Percentiles rank a stretch among this genome's conserved stretches.
Evolutionary conservation across 257 asterid species (phyloP).

Genomic region (Capsicum pubescens): DNA sequence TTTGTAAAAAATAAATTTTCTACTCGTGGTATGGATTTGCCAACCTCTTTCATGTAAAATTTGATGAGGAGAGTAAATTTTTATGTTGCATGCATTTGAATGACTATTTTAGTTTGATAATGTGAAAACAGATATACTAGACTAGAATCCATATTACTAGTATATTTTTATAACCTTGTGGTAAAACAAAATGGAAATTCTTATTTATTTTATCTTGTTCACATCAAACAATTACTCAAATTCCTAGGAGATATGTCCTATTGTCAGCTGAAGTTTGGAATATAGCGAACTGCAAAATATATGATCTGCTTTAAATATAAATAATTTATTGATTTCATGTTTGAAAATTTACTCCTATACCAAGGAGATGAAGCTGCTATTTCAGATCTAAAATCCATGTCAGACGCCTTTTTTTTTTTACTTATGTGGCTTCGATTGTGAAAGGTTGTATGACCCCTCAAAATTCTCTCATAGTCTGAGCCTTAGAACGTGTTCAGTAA

Average conservation of each 20-base stretch:
- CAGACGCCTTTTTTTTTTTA: not conserved
- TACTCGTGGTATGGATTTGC: too few species aligned
- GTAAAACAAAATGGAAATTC: not conserved
- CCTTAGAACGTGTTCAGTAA: too few species aligned
- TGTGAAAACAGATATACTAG: not conserved
- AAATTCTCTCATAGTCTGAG: too few species aligned
- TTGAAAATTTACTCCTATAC: not conserved
- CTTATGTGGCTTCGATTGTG: too few species aligned
- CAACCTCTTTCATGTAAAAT: too few species aligned
- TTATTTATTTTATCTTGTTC: slow-evolving; percentile 20
- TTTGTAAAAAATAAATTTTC: too few species aligned
- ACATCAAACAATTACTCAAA: slow-evolving; percentile 25
- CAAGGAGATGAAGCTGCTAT: not conserved
- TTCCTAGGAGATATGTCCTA: not conserved
- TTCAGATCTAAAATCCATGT: not conserved
- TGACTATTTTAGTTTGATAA: not conserved
- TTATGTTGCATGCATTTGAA: not conserved
- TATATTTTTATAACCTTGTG: not conserved
- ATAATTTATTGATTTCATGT: too few species aligned
- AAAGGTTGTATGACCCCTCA: too few species aligned
- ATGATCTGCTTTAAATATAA: too few species aligned
- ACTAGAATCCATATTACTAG: not conserved
- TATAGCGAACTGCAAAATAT: too few species aligned
- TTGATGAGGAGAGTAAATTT: not conserved
- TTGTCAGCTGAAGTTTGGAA: slow-evolving; percentile 6